Evolutionary conservation across 2,329 filamentous ascomycete genomes (phyloP).

Genomic region (Claviceps capensis): DNA sequence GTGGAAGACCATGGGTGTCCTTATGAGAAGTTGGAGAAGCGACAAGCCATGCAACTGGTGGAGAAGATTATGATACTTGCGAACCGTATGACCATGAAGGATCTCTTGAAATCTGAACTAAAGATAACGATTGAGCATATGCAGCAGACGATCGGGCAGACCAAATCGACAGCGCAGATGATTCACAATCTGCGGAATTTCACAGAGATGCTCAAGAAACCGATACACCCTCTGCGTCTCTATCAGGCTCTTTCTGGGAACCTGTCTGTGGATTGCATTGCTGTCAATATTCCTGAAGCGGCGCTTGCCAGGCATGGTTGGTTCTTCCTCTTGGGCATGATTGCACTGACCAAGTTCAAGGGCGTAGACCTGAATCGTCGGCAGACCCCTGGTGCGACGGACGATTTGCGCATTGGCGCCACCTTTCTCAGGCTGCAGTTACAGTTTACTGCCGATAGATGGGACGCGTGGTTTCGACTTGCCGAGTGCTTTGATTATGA

Average conservation of each 20-base stretch:
- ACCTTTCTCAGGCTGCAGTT: slow-evolving; percentile 70
- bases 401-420: slow-evolving; percentile 70
- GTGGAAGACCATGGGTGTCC: slow-evolving; percentile 70
- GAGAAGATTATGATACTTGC: slow-evolving; percentile 74
- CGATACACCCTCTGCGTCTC: slow-evolving; percentile 68
- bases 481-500: slow-evolving; percentile 82
- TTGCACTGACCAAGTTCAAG: slow-evolving; percentile 74
- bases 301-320: slow-evolving; percentile 69
- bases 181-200: slow-evolving; percentile 80
- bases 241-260: slow-evolving; percentile 71
- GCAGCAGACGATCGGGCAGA: slow-evolving; percentile 69
- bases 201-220: slow-evolving; percentile 65
- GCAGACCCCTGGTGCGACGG: slow-evolving; percentile 63
- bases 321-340: slow-evolving; percentile 85
- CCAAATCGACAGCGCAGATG: slow-evolving; percentile 67
- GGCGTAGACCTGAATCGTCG: slow-evolving; percentile 57
- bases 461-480: slow-evolving; percentile 84
- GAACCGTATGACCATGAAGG: slow-evolving; percentile 75
- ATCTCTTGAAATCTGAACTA: slow-evolving; percentile 80
- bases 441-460: slow-evolving; percentile 67
- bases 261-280: slow-evolving; percentile 57
- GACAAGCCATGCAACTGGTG: slow-evolving; percentile 67
- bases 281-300: slow-evolving; percentile 54
- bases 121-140: slow-evolving; percentile 87
- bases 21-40: slow-evolving; percentile 62